Conservation (phyloP, 2,329 filamentous ascomycete genomes). For the Ascochyta clinopodiicola region DNA sequence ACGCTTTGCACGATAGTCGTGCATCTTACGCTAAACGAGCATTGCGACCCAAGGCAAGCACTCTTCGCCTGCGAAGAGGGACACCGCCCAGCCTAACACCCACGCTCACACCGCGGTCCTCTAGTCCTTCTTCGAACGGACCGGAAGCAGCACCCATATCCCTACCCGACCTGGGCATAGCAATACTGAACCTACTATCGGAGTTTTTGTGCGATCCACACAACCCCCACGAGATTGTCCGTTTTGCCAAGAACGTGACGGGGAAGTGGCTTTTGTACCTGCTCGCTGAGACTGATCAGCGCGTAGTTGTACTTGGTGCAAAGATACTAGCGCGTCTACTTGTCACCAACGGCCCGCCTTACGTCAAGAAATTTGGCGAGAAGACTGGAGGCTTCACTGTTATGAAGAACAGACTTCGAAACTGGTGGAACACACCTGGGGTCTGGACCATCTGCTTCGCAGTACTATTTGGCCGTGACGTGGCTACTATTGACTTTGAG, state of each 20-base stretch:
- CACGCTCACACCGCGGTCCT: constrained; percentile 39
- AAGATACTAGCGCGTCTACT: constrained; percentile 86
- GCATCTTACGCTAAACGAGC: constrained; percentile 48
- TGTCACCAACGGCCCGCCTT: constrained; percentile 79
- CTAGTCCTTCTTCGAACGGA: constrained; percentile 36
- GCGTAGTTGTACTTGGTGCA: constrained; percentile 79
- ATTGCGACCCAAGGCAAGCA: constrained; percentile 44
- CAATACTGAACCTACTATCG: constrained; percentile 78
- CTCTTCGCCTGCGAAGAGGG: constrained; percentile 38
- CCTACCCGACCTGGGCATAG: constrained; percentile 74
- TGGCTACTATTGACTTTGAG: constrained; percentile 75
- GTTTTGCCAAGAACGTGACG: constrained; percentile 92
- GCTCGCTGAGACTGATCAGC: constrained; percentile 82
- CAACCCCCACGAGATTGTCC: constrained; percentile 73
- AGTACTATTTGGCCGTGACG: constrained; percentile 84
- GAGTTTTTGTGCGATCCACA: constrained; percentile 77
- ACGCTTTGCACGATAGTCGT: constrained; percentile 75
- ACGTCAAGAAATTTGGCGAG: constrained; percentile 82
- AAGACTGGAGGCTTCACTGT: constrained; percentile 90
- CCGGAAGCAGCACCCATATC: constrained; percentile 47
- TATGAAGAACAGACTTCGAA: constrained; percentile 79
- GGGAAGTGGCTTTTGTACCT: constrained; percentile 97
- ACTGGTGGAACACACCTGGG: constrained; percentile 86
- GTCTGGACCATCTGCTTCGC: constrained; percentile 90
- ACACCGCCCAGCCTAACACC: constrained; percentile 37